These are phyloP conservation scores for Tolypocladium inflatum DNA, from an alignment of 2,329 filamentous ascomycete genomes.

Conservation along the genomic window DNA sequence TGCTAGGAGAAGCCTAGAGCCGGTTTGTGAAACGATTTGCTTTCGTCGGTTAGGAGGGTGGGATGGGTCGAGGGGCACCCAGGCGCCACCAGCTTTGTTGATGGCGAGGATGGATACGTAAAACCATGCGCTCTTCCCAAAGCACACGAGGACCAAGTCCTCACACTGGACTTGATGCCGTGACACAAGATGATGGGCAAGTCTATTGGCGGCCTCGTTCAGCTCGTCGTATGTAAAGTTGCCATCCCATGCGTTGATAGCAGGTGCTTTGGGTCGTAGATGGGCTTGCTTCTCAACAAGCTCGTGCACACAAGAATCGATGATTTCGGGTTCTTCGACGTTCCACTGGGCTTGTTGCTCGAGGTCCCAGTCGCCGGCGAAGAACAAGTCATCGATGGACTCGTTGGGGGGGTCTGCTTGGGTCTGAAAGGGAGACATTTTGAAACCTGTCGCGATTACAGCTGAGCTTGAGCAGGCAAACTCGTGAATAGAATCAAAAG, in stretches of 20 bases:
- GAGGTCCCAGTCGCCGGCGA: too few relatives aligned
- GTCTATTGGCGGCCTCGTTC: not conserved
- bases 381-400: too few relatives aligned
- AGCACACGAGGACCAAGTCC: not conserved
- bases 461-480: too few relatives aligned
- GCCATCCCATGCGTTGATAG: conserved; percentile 33
- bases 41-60: not conserved
- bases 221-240: conserved; percentile 27
- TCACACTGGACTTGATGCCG: conserved; percentile 2
- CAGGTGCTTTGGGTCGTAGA: conserved; percentile 14
- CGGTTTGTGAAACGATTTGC: not conserved
- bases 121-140: not conserved
- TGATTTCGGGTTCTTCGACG: not conserved
- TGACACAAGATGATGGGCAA: conserved; percentile 6
- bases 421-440: too few relatives aligned
- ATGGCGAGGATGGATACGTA: not conserved
- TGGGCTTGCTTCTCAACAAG: not conserved
- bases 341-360: too few relatives aligned
- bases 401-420: too few relatives aligned
- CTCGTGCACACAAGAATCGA: not conserved
- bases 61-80: not conserved
- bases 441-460: too few relatives aligned
- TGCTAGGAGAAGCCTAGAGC: not conserved
- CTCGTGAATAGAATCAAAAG: too few relatives aligned
- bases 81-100: not conserved